Base-by-base conservation (phyloP, 1,284 basidiomycete species). In the Apiotrichum brassicae region DNA sequence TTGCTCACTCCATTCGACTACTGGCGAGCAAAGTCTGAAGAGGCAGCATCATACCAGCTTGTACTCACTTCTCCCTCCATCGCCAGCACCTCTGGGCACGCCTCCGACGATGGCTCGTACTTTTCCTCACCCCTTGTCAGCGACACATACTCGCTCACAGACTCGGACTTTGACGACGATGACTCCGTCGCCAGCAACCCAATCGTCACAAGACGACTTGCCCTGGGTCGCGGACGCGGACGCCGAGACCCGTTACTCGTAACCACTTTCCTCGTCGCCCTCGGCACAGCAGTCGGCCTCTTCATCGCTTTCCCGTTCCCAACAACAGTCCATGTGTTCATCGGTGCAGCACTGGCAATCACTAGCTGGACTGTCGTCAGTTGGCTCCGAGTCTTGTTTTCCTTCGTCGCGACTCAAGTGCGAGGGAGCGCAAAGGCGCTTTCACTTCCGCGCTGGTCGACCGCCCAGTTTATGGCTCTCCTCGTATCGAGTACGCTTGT, bases 321-420 rank as follows among this genome's bases (percentile, higher is more conserved):
- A 12, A 65, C 63, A 12, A 65, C 65, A 3, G 54, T 67, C 22
- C 65, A 59, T n/a, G 47, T 59, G 18, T 65, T 62, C 42, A 22
- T 66, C 40, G 42, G 51, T 2, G 20, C 54, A 3, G 52, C 46
- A 7, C 18, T 59, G 12, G 51, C 45, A 14, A 28, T 64, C 26
- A 28, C 42, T 9, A 19, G 43, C 6, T 65, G 63, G 65, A 51
- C 53, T 1, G 9, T 50, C 6, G 19, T 49, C 9, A 40, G 40
- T 16, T 63, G 60, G 61, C 11, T 28, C 0, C 41, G 46, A 7
- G 28, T 59, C 8, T 35, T 51, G 20, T 42, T 48, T 28, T 39
- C 42, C 4, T 9, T 56, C 12, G 41, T 24, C 18, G n/a, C 43
- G 20, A 24, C 23, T 0, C 13, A 18, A 0, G 23, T 40, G 16